A percentile compares a stretch with the other conserved stretches of the same genome.
Evolutionary conservation across 148 eudicot genomes (phyloP).

Genomic region (Mesembryanthemum crystallinum): DNA sequence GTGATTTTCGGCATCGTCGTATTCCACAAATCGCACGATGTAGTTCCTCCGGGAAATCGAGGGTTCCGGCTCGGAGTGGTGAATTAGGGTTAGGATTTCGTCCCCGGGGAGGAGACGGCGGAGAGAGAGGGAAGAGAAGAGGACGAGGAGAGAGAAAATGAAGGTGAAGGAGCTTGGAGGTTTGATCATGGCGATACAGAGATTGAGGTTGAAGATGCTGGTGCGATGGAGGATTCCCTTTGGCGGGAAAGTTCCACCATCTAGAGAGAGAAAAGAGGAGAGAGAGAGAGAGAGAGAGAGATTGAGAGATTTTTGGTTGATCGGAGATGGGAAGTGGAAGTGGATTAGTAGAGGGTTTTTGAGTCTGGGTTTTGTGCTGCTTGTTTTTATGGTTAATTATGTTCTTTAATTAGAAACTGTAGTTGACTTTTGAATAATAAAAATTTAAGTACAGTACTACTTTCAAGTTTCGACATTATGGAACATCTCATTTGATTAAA

Average conservation of each 20-base stretch:
- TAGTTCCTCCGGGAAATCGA: slow-evolving; percentile 35
- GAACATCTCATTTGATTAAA: too few relatives aligned
- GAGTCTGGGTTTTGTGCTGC: too few relatives aligned
- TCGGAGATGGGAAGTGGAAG: background rate
- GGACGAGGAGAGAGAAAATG: slow-evolving; percentile 33
- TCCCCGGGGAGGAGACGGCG: slow-evolving; percentile 10
- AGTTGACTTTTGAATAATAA: too few relatives aligned
- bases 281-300: too few relatives aligned
- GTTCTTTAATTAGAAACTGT: background rate
- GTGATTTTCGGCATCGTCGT: slow-evolving; percentile 53
- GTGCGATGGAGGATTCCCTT: slow-evolving; percentile 18
- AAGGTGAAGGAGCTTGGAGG: slow-evolving; percentile 9
- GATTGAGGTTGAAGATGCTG: background rate
- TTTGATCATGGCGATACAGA: slow-evolving; percentile 42
- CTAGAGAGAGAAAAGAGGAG: background rate
- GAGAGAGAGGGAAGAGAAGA: slow-evolving; percentile 34
- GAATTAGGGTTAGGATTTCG: slow-evolving; percentile 45
- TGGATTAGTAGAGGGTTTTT: background rate
- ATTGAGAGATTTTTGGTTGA: too few relatives aligned
- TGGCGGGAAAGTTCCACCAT: slow-evolving; percentile 44
- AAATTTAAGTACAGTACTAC: too few relatives aligned
- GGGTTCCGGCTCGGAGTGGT: background rate
- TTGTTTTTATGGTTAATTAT: too few relatives aligned
- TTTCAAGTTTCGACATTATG: too few relatives aligned
- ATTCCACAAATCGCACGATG: slow-evolving; percentile 62